Evolutionary conservation across 345 rosid genomes (phyloP).

Genomic region (Cardamine resedifolia): DNA sequence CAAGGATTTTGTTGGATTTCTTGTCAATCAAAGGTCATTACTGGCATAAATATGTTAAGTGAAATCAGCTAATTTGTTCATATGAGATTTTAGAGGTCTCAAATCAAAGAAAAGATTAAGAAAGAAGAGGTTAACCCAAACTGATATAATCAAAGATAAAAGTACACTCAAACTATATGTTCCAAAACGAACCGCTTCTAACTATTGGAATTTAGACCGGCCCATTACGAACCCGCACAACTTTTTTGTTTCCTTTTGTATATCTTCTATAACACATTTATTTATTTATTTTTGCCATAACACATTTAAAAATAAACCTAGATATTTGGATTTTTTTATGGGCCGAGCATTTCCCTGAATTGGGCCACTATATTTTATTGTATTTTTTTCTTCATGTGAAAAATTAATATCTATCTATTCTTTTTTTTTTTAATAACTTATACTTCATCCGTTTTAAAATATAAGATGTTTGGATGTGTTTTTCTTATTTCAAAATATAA

Average conservation of each 20-base stretch:
- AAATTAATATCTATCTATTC: too few species aligned
- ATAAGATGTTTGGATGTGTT: too few species aligned
- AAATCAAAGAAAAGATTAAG: background rate
- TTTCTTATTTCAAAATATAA: too few species aligned
- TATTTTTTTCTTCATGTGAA: too few species aligned
- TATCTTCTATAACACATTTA: background rate
- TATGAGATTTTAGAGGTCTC: background rate
- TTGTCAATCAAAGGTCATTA: background rate
- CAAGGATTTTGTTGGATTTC: background rate
- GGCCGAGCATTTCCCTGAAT: background rate
- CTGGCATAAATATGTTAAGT: background rate
- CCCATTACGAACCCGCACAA: background rate
- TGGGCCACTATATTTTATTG: background rate
- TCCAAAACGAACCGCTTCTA: background rate
- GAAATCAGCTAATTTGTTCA: background rate
- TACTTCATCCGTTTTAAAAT: too few species aligned
- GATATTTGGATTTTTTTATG: background rate
- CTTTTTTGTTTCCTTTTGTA: background rate
- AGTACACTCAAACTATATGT: background rate
- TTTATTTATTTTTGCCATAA: too few species aligned
- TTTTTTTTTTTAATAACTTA: too few species aligned
- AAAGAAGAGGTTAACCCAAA: background rate
- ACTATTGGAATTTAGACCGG: background rate
- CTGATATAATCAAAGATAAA: background rate
- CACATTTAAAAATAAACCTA: too few species aligned